A percentile compares a stretch with the other conserved stretches of the same genome.
Evolutionary conservation across 1,139 yeast species (phyloP).

Genomic region (Chernovozyma aurita): DNA sequence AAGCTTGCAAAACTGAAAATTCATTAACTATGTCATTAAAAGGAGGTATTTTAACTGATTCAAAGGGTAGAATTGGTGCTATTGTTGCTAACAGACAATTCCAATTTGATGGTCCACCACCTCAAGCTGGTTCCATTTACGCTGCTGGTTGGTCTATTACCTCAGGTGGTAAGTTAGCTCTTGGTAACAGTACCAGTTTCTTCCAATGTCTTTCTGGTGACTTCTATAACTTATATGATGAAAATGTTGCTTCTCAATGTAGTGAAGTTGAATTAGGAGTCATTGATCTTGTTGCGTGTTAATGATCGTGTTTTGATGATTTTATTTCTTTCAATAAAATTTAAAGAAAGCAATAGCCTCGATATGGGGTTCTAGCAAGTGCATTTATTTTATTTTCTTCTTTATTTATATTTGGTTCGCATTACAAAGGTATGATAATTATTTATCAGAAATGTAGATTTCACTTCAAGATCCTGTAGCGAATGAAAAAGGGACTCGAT

Average conservation of each 20-base stretch:
- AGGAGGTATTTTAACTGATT: conserved; percentile 53
- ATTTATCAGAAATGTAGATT: too few species aligned
- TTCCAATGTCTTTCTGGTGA: conserved; percentile 77
- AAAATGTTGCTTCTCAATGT: conserved; percentile 65
- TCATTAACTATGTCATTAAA: conserved; percentile 55
- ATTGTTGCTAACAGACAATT: conserved; percentile 84
- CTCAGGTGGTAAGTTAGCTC: conserved; percentile 61
- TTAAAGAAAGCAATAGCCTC: too few species aligned
- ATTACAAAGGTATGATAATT: too few species aligned
- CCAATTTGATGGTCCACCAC: conserved; percentile 90
- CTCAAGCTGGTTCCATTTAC: conserved; percentile 84
- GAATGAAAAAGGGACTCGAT: too few species aligned
- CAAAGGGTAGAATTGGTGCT: conserved; percentile 70
- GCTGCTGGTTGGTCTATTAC: conserved; percentile 82
- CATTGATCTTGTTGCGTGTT: conserved; percentile 63
- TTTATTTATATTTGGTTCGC: conserved; percentile 1
- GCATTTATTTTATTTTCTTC: conserved; percentile 1
- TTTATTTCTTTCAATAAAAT: too few species aligned
- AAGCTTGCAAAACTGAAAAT: conserved; percentile 47
- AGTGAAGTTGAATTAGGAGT: conserved; percentile 56
- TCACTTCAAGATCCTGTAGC: too few species aligned
- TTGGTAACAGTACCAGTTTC: conserved; percentile 62
- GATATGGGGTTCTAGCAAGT: too few species aligned
- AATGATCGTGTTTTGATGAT: conserved; percentile 12
- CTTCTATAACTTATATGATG: conserved; percentile 79